Conservation (phyloP, 176 grass and related monocot genomes). For the Oryza glumipatula region DNA sequence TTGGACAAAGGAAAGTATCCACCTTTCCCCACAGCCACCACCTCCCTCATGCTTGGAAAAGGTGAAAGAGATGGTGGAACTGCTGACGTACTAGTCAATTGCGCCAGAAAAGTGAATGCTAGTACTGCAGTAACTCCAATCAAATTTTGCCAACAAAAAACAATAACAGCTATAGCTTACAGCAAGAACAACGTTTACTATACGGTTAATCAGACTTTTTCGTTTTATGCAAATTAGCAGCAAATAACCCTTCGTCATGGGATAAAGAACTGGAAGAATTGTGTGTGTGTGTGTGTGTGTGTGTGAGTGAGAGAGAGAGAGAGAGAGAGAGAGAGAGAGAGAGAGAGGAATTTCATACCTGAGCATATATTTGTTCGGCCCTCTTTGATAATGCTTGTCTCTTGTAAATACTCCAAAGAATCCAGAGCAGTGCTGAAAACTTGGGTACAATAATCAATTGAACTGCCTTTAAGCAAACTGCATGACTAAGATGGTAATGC, state of each 20-base stretch:
- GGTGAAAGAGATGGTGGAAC: not conserved
- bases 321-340: not conserved
- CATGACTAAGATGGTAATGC: not conserved
- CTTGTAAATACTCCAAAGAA: slow-evolving; percentile 50
- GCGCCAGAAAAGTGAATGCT: not conserved
- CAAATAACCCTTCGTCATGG: not conserved
- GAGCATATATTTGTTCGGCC: slow-evolving; percentile 74
- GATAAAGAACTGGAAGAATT: not conserved
- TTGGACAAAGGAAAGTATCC: not conserved
- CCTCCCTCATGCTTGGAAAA: not conserved
- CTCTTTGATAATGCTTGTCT: slow-evolving; percentile 47
- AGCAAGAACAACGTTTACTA: not conserved
- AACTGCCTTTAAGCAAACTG: not conserved
- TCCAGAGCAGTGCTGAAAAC: slow-evolving; percentile 58
- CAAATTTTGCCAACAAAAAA: not conserved
- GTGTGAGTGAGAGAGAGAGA: not conserved
- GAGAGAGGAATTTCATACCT: slow-evolving; percentile 46
- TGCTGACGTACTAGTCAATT: not conserved
- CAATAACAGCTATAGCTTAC: not conserved
- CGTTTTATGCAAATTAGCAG: not conserved
- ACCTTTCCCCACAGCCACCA: not conserved
- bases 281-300: not conserved
- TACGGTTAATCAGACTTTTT: not conserved
- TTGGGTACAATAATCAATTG: slow-evolving; percentile 48
- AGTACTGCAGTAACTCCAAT: not conserved